Conservation (phyloP, 2,329 filamentous ascomycete genomes). For the Alternaria tenuissima region DNA sequence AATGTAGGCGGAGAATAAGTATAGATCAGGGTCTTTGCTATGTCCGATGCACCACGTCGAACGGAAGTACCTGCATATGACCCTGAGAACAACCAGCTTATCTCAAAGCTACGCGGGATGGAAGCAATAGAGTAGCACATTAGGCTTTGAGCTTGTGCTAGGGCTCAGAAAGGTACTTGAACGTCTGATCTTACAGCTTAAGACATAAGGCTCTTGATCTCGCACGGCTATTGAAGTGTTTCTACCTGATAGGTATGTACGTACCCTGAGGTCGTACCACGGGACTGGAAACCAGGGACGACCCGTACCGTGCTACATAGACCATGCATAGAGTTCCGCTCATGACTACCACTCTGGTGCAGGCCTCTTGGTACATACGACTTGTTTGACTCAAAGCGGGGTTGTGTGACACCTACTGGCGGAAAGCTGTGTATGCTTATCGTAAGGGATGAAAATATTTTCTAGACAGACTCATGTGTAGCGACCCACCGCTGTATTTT, state of each 20-base stretch:
- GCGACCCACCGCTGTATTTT: background rate
- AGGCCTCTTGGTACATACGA: background rate
- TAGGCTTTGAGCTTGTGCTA: background rate
- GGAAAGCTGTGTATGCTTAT: background rate
- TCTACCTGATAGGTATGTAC: background rate
- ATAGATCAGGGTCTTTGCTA: background rate
- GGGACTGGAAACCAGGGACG: constrained; percentile 1
- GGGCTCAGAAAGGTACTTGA: background rate
- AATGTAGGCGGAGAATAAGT: background rate
- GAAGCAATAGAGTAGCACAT: background rate
- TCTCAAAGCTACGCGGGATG: background rate
- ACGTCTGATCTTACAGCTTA: background rate
- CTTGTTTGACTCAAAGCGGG: background rate
- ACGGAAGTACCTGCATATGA: background rate
- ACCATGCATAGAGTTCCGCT: background rate
- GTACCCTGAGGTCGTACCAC: background rate
- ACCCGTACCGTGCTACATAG: constrained; percentile 1
- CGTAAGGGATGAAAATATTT: background rate
- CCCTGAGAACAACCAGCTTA: background rate
- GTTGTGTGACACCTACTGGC: background rate
- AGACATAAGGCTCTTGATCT: too few species aligned
- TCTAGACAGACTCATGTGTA: background rate
- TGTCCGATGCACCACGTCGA: background rate
- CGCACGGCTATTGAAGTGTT: background rate
- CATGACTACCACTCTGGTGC: background rate